Evolutionary conservation across 78 protist species (phyloP), one percentile per base, ranked within the genome.

Genomic region (Corallochytrium limacisporum): DNA sequence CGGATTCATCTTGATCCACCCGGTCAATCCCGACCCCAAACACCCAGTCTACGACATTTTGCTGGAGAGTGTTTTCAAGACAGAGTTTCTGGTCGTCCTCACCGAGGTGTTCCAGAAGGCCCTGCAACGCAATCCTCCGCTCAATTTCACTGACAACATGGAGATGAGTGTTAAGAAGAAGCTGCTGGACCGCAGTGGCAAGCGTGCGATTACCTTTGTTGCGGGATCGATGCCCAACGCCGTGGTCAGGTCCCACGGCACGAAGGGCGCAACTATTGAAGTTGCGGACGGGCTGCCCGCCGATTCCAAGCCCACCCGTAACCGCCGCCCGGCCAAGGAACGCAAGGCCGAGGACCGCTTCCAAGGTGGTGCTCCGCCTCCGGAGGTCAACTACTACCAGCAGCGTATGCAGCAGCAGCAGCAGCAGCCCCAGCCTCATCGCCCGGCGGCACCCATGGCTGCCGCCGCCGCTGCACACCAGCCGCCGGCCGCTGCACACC

Each of bases 41-140:
- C 44, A 37, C 37, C 0, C 20, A 18, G 69, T 46, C 26, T 62
- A 62, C 18, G 69, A 62, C 69, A 44, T 7, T 3, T 26, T 28
- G 36, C 8, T 62, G 13, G 55, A 46, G 55, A 43, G 28, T 10
- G 55, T 62, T 7, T 62, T 62, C 55, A 62, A 62, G 69, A 63
- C 70, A 18, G 59, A 63, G 70, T 37, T 63, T 37, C 9, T 48
- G 37, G 26, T 33, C 29, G 16, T 49, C 61, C 37, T 63, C 32
- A 0, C 0, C 16, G 59, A 46, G 50, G 49, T 35, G 59, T 62
- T 33, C 43, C 28, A 0, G 42, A 35, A 3, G 26, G 54, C 3
- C 20, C 39, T 38, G 4, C 12, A 15, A 8, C 47, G 48, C 28
- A 2, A 39, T 38, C 50, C 43, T 13, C 33, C 22, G 43, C 31